phyloP scores from a whole-genome alignment of 495 filamentous ascomycete species.

The Neurospora sp. region DNA sequence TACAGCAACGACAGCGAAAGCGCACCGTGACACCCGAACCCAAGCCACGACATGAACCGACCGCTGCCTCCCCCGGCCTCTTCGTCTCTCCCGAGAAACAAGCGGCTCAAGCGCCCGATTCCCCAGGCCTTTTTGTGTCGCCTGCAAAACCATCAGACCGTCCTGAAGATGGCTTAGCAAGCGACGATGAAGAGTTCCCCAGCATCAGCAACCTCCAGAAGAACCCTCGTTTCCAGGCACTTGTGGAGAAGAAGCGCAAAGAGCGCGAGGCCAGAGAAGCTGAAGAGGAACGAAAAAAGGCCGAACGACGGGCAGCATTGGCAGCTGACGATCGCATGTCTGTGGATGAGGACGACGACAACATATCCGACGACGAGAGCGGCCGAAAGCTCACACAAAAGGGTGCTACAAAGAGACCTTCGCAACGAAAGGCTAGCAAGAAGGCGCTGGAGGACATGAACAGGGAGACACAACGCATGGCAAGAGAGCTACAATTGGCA shows the following conservation, averaged over 20 bases:
- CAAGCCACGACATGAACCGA: conserved; percentile 1
- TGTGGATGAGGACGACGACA: conserved; percentile 37
- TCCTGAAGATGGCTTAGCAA: conserved; percentile 25
- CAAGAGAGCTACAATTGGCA: conserved; percentile 79
- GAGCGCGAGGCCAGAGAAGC: conserved; percentile 58
- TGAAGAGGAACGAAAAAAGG: conserved; percentile 37
- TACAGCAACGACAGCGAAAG: conserved; percentile 18
- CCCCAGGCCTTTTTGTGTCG: conserved; percentile 32
- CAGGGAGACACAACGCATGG: conserved; percentile 84
- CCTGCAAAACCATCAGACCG: conserved; percentile 19
- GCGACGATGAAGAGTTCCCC: conserved; percentile 37
- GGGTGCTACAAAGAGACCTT: conserved; percentile 39
- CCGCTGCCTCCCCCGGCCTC: conserved; percentile 27
- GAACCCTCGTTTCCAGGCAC: conserved; percentile 52
- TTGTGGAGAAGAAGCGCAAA: conserved; percentile 60
- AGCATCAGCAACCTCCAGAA: conserved; percentile 25
- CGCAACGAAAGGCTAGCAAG: conserved; percentile 76
- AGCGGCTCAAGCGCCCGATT: conserved; percentile 6
- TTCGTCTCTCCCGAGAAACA: conserved; percentile 22
- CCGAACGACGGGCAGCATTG: conserved; percentile 36
- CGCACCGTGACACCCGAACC: conserved; percentile 27
- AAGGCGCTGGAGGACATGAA: conserved; percentile 94
- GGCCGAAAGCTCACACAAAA: conserved; percentile 53
- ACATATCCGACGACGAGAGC: conserved; percentile 45
- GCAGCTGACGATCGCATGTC: conserved; percentile 19